Conservation (phyloP, 2,329 filamentous ascomycete genomes). For the Sordariomycetes sp. region DNA sequence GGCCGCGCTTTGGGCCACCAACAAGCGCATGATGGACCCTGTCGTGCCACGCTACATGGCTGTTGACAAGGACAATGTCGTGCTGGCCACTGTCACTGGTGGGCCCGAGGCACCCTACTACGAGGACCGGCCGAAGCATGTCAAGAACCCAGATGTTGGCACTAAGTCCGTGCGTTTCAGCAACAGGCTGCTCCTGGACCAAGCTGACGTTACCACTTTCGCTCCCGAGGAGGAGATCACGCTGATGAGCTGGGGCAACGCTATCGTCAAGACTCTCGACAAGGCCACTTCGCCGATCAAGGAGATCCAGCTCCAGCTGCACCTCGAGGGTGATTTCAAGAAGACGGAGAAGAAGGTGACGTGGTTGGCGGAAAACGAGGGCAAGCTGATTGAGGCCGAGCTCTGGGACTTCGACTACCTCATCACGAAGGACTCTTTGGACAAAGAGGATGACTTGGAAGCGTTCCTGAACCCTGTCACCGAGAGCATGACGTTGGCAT, state of each 20-base stretch:
- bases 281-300: constrained; percentile 47
- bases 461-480: constrained; percentile 37
- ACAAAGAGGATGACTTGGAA: not conserved
- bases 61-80: constrained; percentile 60
- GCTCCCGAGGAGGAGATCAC: constrained; percentile 85
- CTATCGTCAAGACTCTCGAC: constrained; percentile 57
- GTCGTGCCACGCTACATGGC: constrained; percentile 66
- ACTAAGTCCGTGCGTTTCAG: constrained; percentile 79
- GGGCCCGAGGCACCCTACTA: constrained; percentile 59
- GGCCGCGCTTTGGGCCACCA: constrained; percentile 63
- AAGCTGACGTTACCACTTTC: constrained; percentile 76
- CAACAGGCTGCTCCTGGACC: constrained; percentile 69
- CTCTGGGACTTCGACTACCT: constrained; percentile 93
- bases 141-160: constrained; percentile 79
- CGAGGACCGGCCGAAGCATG: constrained; percentile 77
- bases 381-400: constrained; percentile 72
- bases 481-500: constrained; percentile 61
- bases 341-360: constrained; percentile 95
- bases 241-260: constrained; percentile 94
- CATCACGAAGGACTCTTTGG: constrained; percentile 74
- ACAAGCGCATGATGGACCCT: constrained; percentile 78
- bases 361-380: constrained; percentile 73
- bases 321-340: constrained; percentile 89
- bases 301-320: constrained; percentile 70
- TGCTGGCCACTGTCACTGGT: constrained; percentile 61